phyloP scores from a whole-genome alignment of 2,329 filamentous ascomycete species.

The Diaporthe sp. region DNA sequence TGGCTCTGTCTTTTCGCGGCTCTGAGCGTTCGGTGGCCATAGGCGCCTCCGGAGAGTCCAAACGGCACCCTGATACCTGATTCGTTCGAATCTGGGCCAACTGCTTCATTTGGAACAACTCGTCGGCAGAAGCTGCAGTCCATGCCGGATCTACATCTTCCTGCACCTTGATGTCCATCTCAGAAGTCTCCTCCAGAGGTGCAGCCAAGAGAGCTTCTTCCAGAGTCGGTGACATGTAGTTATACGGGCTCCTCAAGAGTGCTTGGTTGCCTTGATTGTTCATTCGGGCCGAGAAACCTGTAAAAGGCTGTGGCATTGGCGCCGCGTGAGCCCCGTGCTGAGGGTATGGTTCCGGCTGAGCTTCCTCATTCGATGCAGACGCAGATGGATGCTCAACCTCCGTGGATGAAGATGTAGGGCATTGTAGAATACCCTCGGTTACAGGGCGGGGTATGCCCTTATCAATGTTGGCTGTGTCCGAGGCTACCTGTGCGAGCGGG shows the following conservation, averaged over 20 bases:
- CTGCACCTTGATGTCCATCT: neutral
- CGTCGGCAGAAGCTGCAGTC: conserved; percentile 33
- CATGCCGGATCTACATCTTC: neutral
- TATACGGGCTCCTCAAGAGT: neutral
- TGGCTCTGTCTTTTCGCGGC: neutral
- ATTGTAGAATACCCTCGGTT: neutral
- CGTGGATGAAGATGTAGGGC: neutral
- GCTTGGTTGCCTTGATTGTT: neutral
- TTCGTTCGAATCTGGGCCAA: neutral
- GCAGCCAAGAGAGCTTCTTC: conserved; percentile 28
- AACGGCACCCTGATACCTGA: neutral
- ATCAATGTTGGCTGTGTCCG: neutral
- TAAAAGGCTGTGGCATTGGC: neutral
- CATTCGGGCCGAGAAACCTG: neutral
- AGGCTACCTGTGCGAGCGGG: neutral
- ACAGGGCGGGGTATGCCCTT: neutral
- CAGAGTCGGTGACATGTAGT: neutral
- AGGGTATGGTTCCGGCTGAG: neutral
- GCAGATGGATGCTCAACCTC: neutral
- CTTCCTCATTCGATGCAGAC: neutral
- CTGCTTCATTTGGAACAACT: conserved; percentile 22
- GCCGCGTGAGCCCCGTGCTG: neutral
- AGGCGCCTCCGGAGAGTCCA: too few relatives aligned
- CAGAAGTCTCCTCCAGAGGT: conserved; percentile 10
- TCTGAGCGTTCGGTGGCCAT: neutral